Base-by-base conservation (phyloP, 176 grass and related monocot species). In the Eremochloa ophiuroides region DNA sequence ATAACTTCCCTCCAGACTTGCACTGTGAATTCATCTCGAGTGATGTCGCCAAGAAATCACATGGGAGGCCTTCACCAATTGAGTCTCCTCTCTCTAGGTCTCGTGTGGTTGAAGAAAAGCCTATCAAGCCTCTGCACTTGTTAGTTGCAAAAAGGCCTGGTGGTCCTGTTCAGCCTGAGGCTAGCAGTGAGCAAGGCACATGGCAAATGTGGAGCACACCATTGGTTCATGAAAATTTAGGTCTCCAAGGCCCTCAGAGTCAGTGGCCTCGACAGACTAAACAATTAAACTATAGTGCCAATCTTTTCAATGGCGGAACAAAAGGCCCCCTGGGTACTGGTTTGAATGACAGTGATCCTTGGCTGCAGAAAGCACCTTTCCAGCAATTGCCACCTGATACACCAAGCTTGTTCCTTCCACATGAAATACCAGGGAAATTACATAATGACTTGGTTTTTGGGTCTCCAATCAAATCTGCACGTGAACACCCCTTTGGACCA, bases 151-250 rank as follows among this genome's bases (percentile, higher is more conserved):
- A 62, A 66, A 75, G 86, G 73, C 55, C 65, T 69, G 35, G 87
- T 85, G 69, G 37, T 71, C 83, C 73, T 28, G 65, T 73, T 79
- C 66, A 87, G 25, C 83, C 80, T 69, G 87, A 87, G 43, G 66
- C 87, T 83, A 79, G 46, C 37, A 80, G 85, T 65, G 91, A 81
- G 74, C 87, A 92, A 20, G 90, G 90, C 46, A 85, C 87, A 62
- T 98, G 95, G 95, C 88, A 92, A 82, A 84, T 94, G 86, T 98
- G 95, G 95, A 76, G 85, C 48, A 86, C 92, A 3, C 92, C 95
- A 68, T 85, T 92, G 22, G 88, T 91, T 68, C 88, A 94, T 8
- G 89, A 98, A 47, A 89, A 60, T 41, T 83, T 98, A 43, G 86
- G 84, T 66, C 86, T 94, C 29, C 87, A 80, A 65, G 92, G 88